These are phyloP conservation scores for Xerocomellus chrysenteron DNA, from an alignment of 768 basidiomycete genomes.

Conservation along the genomic window DNA sequence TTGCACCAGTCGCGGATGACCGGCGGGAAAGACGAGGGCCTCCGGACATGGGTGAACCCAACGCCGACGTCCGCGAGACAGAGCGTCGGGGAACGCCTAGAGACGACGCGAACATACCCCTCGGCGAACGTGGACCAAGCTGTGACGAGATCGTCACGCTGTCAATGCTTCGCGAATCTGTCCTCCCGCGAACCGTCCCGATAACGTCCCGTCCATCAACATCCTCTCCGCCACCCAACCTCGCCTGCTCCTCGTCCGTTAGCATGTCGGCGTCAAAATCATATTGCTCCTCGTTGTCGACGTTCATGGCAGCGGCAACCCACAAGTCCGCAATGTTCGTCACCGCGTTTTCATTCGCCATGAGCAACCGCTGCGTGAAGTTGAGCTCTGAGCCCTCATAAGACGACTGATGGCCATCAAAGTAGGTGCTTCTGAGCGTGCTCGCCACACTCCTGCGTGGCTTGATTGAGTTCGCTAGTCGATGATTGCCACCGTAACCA, in stretches of 20 bases:
- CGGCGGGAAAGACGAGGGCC: conserved; percentile 44
- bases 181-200: conserved; percentile 17
- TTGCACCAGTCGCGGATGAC: conserved; percentile 59
- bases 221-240: conserved; percentile 48
- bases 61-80: conserved; percentile 24
- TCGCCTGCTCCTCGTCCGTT: conserved; percentile 24
- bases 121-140: conserved; percentile 22
- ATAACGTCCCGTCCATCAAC: conserved; percentile 33
- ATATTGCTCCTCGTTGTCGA: conserved; percentile 84
- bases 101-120: conserved; percentile 26
- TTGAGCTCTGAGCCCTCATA: conserved; percentile 59
- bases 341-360: conserved; percentile 94
- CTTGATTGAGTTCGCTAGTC: conserved; percentile 50
- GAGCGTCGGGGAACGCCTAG: conserved; percentile 34
- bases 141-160: conserved; percentile 24
- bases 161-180: conserved; percentile 12
- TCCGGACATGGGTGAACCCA: conserved; percentile 34
- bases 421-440: conserved; percentile 48
- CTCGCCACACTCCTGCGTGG: conserved; percentile 54
- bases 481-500: conserved; percentile 62
- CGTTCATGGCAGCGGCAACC: conserved; percentile 96
- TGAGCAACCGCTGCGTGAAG: conserved; percentile 82
- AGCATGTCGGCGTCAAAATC: conserved; percentile 36
- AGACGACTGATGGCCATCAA: conserved; percentile 42
- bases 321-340: conserved; percentile 95